Evolutionary conservation across 805 yeast species (phyloP).

Genomic region (Pichia gijzeniarum): DNA sequence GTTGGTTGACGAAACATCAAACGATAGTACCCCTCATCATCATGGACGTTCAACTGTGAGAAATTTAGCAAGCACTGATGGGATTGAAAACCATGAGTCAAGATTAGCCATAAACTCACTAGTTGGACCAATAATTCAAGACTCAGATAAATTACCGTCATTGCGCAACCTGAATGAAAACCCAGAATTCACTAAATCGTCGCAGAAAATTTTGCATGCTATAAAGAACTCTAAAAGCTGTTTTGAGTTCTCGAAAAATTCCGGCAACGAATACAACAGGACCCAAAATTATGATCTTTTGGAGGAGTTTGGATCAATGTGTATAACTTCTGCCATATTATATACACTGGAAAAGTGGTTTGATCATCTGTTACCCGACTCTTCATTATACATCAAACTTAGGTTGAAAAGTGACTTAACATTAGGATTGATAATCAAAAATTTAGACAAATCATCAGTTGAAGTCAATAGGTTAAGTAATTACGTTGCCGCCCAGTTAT

Average conservation of each 20-base stretch:
- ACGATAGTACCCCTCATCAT: slow-evolving; percentile 13
- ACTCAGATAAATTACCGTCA: slow-evolving; percentile 21
- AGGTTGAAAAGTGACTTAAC: slow-evolving; percentile 32
- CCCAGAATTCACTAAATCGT: slow-evolving; percentile 24
- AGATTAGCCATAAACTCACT: slow-evolving; percentile 42
- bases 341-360: slow-evolving; percentile 61
- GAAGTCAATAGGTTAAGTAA: slow-evolving; percentile 37
- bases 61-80: background rate
- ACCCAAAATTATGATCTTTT: slow-evolving; percentile 35
- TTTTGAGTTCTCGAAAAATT: slow-evolving; percentile 33
- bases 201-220: slow-evolving; percentile 31
- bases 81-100: slow-evolving; percentile 27
- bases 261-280: slow-evolving; percentile 1
- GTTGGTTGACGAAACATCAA: no score
- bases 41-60: background rate
- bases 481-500: slow-evolving; percentile 46
- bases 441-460: slow-evolving; percentile 36
- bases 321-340: slow-evolving; percentile 49
- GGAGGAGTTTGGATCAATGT: slow-evolving; percentile 50
- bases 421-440: slow-evolving; percentile 40
- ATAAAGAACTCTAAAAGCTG: slow-evolving; percentile 63
- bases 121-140: slow-evolving; percentile 33
- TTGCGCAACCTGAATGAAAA: slow-evolving; percentile 21
- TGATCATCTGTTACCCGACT: slow-evolving; percentile 44
- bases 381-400: slow-evolving; percentile 43